phyloP scores from a whole-genome alignment of 2,329 filamentous ascomycete species.

The Elsinoe arachidis region DNA sequence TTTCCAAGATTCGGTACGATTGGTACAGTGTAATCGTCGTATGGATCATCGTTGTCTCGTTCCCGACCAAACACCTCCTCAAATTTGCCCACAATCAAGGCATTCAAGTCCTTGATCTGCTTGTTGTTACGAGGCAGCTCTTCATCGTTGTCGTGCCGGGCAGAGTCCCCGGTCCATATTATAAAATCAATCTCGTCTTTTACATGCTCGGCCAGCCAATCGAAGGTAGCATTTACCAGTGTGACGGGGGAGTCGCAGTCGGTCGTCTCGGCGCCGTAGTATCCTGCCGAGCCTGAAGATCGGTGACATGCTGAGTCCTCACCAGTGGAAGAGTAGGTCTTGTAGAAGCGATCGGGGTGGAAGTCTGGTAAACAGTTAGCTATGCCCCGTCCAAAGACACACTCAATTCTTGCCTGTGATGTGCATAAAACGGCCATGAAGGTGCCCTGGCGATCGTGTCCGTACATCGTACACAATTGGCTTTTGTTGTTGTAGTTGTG shows the following conservation, averaged over 20 bases:
- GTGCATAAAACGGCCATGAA: slow-evolving; percentile 68
- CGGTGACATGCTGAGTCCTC: slow-evolving; percentile 68
- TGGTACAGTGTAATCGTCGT: slow-evolving; percentile 59
- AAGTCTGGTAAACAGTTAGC: slow-evolving; percentile 53
- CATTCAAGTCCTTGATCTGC: slow-evolving; percentile 72
- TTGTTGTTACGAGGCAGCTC: slow-evolving; percentile 61
- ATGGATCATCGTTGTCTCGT: slow-evolving; percentile 38
- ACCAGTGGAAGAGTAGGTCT: slow-evolving; percentile 62
- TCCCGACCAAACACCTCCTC: slow-evolving; percentile 58
- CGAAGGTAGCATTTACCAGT: slow-evolving; percentile 79
- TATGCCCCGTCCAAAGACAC: slow-evolving; percentile 17
- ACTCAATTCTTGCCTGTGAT: slow-evolving; percentile 60
- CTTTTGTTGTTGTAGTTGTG: slow-evolving; percentile 5
- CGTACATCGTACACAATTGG: slow-evolving; percentile 13
- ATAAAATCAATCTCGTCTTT: slow-evolving; percentile 32
- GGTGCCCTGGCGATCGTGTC: slow-evolving; percentile 14
- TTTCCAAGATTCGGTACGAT: slow-evolving; percentile 89
- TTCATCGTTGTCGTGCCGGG: slow-evolving; percentile 34
- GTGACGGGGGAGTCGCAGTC: slow-evolving; percentile 79
- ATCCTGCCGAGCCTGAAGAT: slow-evolving; percentile 65
- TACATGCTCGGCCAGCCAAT: slow-evolving; percentile 59
- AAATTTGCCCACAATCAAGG: slow-evolving; percentile 67
- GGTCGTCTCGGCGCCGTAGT: slow-evolving; percentile 75
- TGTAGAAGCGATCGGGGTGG: slow-evolving; percentile 85
- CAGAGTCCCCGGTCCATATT: slow-evolving; percentile 33